A percentile compares a stretch with the other conserved stretches of the same genome.
phyloP scores from a whole-genome alignment of 768 basidiomycete genomes.

The Pseudohyphozyma bogoriensis region DNA sequence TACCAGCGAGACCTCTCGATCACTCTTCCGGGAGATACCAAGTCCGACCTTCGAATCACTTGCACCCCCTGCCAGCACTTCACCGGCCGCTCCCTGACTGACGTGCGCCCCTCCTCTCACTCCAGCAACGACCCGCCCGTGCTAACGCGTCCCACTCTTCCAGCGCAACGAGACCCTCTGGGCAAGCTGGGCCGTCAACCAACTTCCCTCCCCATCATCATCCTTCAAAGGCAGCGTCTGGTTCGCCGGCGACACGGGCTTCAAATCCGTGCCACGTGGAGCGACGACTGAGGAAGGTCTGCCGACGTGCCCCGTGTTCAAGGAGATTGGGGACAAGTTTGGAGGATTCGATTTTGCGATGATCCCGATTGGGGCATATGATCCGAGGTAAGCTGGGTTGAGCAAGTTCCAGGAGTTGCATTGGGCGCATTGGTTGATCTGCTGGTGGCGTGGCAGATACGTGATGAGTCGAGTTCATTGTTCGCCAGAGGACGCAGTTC shows the following conservation, averaged over 20 bases:
- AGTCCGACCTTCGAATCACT: constrained; percentile 44
- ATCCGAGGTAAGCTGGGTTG: constrained; percentile 45
- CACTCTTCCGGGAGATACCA: not conserved
- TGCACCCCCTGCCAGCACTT: constrained; percentile 60
- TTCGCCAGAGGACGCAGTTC: constrained; percentile 58
- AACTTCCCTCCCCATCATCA: not conserved
- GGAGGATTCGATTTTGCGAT: constrained; percentile 59
- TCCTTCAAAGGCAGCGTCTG: constrained; percentile 27
- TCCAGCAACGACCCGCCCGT: not conserved
- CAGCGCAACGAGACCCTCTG: constrained; percentile 55
- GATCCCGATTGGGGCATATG: constrained; percentile 57
- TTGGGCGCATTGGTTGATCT: not conserved
- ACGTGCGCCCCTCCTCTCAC: not conserved
- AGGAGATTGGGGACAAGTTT: constrained; percentile 55
- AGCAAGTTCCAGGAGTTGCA: not conserved
- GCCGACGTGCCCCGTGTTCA: constrained; percentile 59
- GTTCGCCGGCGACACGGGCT: constrained; percentile 63
- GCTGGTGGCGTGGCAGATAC: not conserved
- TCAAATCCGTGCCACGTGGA: constrained; percentile 38
- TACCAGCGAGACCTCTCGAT: constrained; percentile 6
- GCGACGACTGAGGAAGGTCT: constrained; percentile 31
- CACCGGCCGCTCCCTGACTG: constrained; percentile 24
- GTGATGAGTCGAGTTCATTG: constrained; percentile 46
- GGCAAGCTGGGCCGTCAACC: constrained; percentile 55
- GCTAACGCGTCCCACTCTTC: constrained; percentile 28